Evolutionary conservation across 306 rosid species (phyloP).

Genomic region (Prunus campanulata): DNA sequence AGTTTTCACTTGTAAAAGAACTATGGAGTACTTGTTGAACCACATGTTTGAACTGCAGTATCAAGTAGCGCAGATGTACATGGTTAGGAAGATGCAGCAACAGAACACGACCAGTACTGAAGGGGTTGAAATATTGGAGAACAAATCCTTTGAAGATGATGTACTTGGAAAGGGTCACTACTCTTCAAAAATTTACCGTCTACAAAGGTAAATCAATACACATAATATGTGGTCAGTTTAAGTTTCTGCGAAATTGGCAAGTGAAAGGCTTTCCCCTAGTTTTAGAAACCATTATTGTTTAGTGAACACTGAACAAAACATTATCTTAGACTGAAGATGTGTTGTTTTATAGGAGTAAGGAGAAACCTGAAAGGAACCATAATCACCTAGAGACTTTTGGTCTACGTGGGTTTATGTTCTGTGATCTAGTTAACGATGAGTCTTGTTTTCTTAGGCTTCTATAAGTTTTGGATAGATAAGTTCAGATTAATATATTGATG

Average conservation of each 20-base stretch:
- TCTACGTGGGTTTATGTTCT: background rate
- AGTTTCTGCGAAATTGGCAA: background rate
- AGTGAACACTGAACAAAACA: background rate
- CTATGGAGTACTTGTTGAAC: background rate
- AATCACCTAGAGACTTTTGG: background rate
- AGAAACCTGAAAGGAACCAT: background rate
- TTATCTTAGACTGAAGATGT: background rate
- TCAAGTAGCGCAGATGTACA: slow-evolving; percentile 40
- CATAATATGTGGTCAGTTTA: background rate
- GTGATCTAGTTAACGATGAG: no score
- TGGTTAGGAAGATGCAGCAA: slow-evolving; percentile 47
- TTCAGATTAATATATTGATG: background rate
- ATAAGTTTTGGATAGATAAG: background rate
- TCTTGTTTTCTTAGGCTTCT: no score
- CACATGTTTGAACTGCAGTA: slow-evolving; percentile 26
- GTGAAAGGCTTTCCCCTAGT: background rate
- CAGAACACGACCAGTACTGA: slow-evolving; percentile 37
- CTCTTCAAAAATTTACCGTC: slow-evolving; percentile 38
- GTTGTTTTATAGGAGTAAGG: background rate
- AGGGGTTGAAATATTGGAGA: slow-evolving; percentile 45
- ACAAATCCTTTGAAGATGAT: slow-evolving; percentile 37
- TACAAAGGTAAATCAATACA: slow-evolving; percentile 37
- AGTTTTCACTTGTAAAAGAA: background rate
- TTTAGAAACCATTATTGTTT: background rate
- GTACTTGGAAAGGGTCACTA: slow-evolving; percentile 42